phyloP scores from a whole-genome alignment of 2,329 filamentous ascomycete genomes.

The Trichoderma guizhouense region DNA sequence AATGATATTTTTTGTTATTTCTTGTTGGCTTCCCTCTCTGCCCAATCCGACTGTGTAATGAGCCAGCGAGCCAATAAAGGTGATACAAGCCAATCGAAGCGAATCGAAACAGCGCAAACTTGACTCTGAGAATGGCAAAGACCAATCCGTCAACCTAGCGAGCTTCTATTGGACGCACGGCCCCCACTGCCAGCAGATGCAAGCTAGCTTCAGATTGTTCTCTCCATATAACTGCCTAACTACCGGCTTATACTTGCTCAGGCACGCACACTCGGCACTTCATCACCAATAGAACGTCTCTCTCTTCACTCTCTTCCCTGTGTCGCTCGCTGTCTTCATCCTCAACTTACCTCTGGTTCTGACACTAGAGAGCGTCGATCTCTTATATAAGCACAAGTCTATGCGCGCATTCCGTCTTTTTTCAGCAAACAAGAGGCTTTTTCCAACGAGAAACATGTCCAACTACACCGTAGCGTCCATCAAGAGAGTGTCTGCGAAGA shows the following conservation, averaged over 20 bases:
- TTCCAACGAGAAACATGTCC: slow-evolving; percentile 36
- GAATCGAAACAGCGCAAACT: neutral
- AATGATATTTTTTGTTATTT: neutral
- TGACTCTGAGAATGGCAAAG: neutral
- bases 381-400: neutral
- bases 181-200: neutral
- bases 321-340: neutral
- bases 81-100: neutral
- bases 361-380: neutral
- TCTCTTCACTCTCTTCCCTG: neutral
- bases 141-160: neutral
- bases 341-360: neutral
- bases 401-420: neutral
- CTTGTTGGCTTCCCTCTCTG: neutral
- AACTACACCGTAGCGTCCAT: slow-evolving; percentile 55
- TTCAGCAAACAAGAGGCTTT: neutral
- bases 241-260: neutral
- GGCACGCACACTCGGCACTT: neutral
- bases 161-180: neutral
- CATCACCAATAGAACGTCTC: neutral
- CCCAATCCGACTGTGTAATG: neutral
- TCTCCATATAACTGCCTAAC: neutral
- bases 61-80: neutral
- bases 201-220: neutral
- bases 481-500: slow-evolving; percentile 63